These are phyloP conservation scores for Leccinum subrobustum DNA, from an alignment of 1,284 basidiomycete genomes.

Conservation along the genomic window DNA sequence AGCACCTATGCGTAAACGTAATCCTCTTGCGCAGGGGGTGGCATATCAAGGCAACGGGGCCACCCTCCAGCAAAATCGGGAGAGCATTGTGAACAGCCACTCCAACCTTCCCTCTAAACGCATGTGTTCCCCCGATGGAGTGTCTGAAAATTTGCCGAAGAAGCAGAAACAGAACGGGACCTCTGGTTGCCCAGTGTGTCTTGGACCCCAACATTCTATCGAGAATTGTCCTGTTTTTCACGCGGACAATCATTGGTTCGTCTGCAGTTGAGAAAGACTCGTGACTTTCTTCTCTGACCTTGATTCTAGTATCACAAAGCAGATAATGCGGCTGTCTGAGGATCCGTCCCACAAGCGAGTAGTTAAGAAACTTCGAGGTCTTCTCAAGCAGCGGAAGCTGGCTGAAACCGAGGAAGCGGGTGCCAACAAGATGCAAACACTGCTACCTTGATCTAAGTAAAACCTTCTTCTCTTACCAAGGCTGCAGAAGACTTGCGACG, in stretches of 20 bases:
- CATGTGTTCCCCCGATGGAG: slow-evolving; percentile 30
- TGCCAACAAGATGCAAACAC: slow-evolving; percentile 7
- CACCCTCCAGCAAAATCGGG: not conserved
- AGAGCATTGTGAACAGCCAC: not conserved
- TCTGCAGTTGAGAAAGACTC: not conserved
- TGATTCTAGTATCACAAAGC: slow-evolving; percentile 41
- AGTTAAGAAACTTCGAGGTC: slow-evolving; percentile 42
- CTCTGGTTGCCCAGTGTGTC: slow-evolving; percentile 47
- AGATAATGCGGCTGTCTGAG: slow-evolving; percentile 48
- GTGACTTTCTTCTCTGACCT: slow-evolving; percentile 9
- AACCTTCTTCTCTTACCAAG: not conserved
- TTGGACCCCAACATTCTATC: slow-evolving; percentile 42
- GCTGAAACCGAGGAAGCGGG: slow-evolving; percentile 6
- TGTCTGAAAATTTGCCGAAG: slow-evolving; percentile 34
- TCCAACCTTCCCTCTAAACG: slow-evolving; percentile 37
- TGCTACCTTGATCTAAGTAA: not conserved
- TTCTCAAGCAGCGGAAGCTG: slow-evolving; percentile 44
- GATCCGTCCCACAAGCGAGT: slow-evolving; percentile 39
- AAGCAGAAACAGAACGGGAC: slow-evolving; percentile 33
- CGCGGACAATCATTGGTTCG: slow-evolving; percentile 51
- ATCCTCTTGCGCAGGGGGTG: not conserved
- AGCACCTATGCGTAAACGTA: not conserved
- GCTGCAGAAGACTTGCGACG: slow-evolving; percentile 8
- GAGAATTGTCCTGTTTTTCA: slow-evolving; percentile 53
- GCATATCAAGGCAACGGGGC: not conserved